phyloP scores from a whole-genome alignment of 2,329 filamentous ascomycete species.

The Aspergillus viridinutans region DNA sequence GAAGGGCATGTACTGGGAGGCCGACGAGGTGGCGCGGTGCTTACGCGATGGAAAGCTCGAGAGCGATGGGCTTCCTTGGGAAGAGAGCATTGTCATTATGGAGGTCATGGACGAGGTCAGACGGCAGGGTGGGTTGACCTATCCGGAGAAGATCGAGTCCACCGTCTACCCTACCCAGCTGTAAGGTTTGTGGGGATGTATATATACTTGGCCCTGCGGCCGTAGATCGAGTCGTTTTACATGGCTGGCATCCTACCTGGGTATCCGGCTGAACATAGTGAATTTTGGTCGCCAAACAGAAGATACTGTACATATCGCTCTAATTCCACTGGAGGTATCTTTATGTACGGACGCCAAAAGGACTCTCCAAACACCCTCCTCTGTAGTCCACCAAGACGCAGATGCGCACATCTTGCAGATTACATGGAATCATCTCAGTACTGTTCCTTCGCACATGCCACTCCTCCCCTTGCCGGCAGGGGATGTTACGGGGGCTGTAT shows the following conservation, averaged over 20 bases:
- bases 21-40: slow-evolving; percentile 72
- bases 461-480: not conserved
- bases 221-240: not conserved
- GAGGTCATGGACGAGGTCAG: slow-evolving; percentile 69
- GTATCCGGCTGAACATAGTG: not conserved
- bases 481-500: not conserved
- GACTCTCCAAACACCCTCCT: slow-evolving; percentile 8
- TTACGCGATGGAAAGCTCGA: slow-evolving; percentile 73
- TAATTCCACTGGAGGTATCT: slow-evolving; percentile 12
- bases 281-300: slow-evolving; percentile 7
- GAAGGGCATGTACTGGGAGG: slow-evolving; percentile 87
- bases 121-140: slow-evolving; percentile 58
- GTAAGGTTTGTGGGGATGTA: slow-evolving; percentile 13
- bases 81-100: slow-evolving; percentile 83
- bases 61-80: slow-evolving; percentile 64
- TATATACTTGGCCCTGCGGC: not conserved
- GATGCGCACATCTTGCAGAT: not conserved
- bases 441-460: not conserved
- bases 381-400: slow-evolving; percentile 1
- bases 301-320: slow-evolving; percentile 32
- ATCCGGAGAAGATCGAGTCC: slow-evolving; percentile 64
- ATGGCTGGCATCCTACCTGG: not conserved
- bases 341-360: slow-evolving; percentile 14
- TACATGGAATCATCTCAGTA: slow-evolving; percentile 1
- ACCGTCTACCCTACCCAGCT: slow-evolving; percentile 49